Base-by-base conservation (phyloP, 805 yeast species). In the Ogataea siamensis region DNA sequence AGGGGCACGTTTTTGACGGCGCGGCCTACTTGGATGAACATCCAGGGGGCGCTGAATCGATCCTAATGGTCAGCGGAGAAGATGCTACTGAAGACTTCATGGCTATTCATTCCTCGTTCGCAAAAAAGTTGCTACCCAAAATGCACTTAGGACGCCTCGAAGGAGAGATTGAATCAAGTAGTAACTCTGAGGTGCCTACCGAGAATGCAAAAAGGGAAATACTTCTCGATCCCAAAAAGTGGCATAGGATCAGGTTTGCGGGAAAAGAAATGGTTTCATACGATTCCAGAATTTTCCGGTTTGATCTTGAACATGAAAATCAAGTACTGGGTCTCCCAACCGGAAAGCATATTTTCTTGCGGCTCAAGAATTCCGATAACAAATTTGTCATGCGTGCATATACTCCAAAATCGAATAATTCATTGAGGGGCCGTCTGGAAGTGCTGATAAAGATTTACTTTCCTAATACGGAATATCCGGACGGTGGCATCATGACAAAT, bases 1-100 rank as follows among this genome's bases (percentile, higher is more conserved):
- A 58, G 18, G 60, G 63, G 5, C 60, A 57, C 27, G 68, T 65
- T 3, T 65, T 61, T 42, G 61, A 62, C 29, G 67, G 65, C 20
- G 50, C 62, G 5, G 48, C 45, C 6, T 65, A 58, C 37, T 42
- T 64, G 9, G 54, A 57, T 22, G 63, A 58, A 14, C 65, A 62
- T 34, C 63, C 61, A 5, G 65, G 66, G 18, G 57, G 54, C 6
- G 50, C 50, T 1, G 57, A 59, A 25, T 44, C 55, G 22, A 53
- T 53, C 21, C 50, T 52, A 5, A 54, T 37, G 41, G 41, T 32
- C n/a, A 37, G 57, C 10, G 63, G 62, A 18, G 53, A 53, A 17
- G 57, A 51, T 42, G 61, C 57, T 2, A 57, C 60, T 2, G 63
- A 57, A 12, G 63, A 58, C 40, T 63, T 63, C 37, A 39, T 60